Percentiles rank a stretch among this genome's conserved stretches.
Conservation (phyloP, 2,329 filamentous ascomycete species). For the Cordyceps farinosa region DNA sequence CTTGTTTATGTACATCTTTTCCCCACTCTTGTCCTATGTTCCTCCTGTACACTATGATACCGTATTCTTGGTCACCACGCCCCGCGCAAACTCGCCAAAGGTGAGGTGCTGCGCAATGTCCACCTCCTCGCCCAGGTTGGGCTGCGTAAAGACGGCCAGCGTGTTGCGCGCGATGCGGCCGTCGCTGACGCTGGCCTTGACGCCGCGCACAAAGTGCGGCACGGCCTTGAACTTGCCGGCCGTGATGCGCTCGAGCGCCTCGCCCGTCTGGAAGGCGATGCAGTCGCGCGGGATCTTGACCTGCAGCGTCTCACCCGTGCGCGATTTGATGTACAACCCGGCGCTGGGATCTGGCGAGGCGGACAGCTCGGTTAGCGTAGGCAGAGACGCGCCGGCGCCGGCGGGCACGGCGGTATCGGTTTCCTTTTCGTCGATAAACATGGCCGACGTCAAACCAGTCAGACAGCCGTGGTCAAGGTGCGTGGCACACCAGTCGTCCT, state of each 20-base stretch:
- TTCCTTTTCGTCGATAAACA: constrained; percentile 82
- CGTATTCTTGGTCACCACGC: constrained; percentile 58
- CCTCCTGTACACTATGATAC: constrained; percentile 32
- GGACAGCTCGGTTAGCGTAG: constrained; percentile 65
- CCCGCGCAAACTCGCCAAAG: constrained; percentile 72
- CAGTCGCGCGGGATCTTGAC: constrained; percentile 88
- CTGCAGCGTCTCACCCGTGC: constrained; percentile 78
- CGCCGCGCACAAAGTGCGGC: constrained; percentile 88
- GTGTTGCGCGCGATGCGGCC: constrained; percentile 74
- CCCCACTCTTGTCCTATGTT: not conserved
- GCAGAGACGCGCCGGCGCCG: constrained; percentile 29
- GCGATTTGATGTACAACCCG: constrained; percentile 90
- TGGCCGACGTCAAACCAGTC: constrained; percentile 88
- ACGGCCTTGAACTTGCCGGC: constrained; percentile 89
- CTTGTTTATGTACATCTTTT: not conserved
- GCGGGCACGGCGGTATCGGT: constrained; percentile 34
- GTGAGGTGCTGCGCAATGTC: constrained; percentile 63
- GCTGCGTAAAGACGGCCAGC: constrained; percentile 94
- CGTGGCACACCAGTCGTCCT: constrained; percentile 93
- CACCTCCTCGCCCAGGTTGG: constrained; percentile 78
- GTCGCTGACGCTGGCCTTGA: constrained; percentile 50
- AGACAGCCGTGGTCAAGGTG: constrained; percentile 91
- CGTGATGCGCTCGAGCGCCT: constrained; percentile 87
- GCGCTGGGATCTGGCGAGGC: constrained; percentile 77
- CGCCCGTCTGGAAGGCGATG: constrained; percentile 93